A percentile compares a stretch with the other conserved stretches of the same genome.
Conservation (phyloP, 352 stramenopile species). For the Halophytophthora batemanensis region DNA sequence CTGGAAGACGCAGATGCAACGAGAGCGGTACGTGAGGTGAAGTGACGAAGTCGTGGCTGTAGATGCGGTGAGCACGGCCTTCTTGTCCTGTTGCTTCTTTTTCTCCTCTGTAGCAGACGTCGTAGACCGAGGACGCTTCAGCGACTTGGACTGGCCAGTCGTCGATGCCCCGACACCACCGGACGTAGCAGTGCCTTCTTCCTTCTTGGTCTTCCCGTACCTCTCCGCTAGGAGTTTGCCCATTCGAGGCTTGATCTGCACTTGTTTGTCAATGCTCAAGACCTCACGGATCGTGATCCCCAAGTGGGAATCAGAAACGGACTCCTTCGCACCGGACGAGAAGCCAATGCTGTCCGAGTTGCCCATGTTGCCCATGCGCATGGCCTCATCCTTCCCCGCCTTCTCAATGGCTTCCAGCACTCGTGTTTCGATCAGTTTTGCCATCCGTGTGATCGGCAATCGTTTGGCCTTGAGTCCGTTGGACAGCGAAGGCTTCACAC, state of each 20-base stretch:
- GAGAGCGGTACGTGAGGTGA: conserved; percentile 81
- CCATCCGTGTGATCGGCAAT: conserved; percentile 81
- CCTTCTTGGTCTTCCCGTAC: conserved; percentile 60
- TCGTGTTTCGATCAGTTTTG: conserved; percentile 77
- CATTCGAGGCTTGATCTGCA: conserved; percentile 85
- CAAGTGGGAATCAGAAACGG: conserved; percentile 76
- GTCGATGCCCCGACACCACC: conserved; percentile 5
- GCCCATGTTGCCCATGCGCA: conserved; percentile 76
- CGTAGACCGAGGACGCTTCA: conserved; percentile 60
- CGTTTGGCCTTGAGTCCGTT: conserved; percentile 79
- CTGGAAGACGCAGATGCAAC: conserved; percentile 90
- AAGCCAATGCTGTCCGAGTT: conserved; percentile 85
- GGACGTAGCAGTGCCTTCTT: conserved; percentile 16
- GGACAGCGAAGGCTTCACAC: conserved; percentile 74
- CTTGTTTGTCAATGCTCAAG: conserved; percentile 84
- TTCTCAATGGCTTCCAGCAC: conserved; percentile 75
- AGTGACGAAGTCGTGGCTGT: conserved; percentile 34
- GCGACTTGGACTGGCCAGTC: conserved; percentile 43
- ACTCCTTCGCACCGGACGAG: conserved; percentile 54
- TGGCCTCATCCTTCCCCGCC: conserved; percentile 71
- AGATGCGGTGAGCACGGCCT: conserved; percentile 8
- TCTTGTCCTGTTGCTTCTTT: conserved; percentile 39
- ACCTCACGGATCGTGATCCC: conserved; percentile 85
- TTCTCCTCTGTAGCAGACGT: conserved; percentile 19
- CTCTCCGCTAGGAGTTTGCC: conserved; percentile 66